Conservation (phyloP, 176 grass and related monocot species). For the Triticum turgidum region DNA sequence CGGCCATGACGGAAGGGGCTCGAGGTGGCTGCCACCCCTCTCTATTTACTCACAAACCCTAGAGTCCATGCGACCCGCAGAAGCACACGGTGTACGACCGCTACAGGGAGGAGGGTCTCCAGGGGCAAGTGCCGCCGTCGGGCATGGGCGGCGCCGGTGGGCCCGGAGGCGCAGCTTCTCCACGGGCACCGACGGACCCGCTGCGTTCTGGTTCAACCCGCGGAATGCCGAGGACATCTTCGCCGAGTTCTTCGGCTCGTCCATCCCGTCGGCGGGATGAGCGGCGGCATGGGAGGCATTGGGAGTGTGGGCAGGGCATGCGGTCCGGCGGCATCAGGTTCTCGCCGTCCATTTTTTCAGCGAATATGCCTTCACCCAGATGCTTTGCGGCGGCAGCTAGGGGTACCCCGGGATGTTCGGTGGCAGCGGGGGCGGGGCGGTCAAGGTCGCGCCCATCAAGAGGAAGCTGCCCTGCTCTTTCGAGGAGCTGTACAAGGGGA, state of each 20-base stretch:
- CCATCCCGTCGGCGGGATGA: constrained; percentile 73
- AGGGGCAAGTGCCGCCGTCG: constrained; percentile 85
- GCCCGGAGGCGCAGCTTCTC: constrained; percentile 48
- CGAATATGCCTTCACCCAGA: too few relatives aligned
- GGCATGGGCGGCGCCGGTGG: constrained; percentile 26
- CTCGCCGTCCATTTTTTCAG: too few relatives aligned
- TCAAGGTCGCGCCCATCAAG: too few relatives aligned
- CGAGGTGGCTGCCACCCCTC: too few relatives aligned
- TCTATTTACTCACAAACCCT: too few relatives aligned
- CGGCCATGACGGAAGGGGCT: too few relatives aligned
- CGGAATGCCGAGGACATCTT: constrained; percentile 93
- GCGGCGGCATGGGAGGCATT: constrained; percentile 26
- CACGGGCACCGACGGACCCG: constrained; percentile 52
- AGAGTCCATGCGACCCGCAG: constrained; percentile 46
- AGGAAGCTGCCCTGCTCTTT: too few relatives aligned
- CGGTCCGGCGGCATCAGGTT: too few relatives aligned
- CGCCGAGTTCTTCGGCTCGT: constrained; percentile 78
- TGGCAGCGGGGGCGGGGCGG: too few relatives aligned
- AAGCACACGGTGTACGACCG: constrained; percentile 92
- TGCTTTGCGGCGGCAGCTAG: too few relatives aligned
- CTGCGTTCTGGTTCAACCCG: constrained; percentile 71
- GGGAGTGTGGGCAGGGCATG: constrained; percentile 39
- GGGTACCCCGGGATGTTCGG: too few relatives aligned
- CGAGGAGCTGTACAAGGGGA: too few relatives aligned
- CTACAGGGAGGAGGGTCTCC: constrained; percentile 87